Evolutionary conservation across 1,139 yeast species (phyloP).

Genomic region (Candida glucosophila): DNA sequence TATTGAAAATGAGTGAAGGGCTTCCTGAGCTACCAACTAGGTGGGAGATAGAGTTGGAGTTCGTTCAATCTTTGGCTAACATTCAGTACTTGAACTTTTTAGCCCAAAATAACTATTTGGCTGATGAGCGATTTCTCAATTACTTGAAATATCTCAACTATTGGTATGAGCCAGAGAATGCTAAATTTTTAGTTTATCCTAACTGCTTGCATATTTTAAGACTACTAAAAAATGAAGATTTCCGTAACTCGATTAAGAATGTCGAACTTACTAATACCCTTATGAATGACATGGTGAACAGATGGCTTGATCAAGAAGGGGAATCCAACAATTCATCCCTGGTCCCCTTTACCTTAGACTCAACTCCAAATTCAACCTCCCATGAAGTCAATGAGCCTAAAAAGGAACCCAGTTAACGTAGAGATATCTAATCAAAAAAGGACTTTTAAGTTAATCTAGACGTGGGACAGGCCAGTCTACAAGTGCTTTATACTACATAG

Average conservation of each 20-base stretch:
- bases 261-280: conserved; percentile 50
- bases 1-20: neutral
- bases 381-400: too few relatives aligned
- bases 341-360: too few relatives aligned
- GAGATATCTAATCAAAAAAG: too few relatives aligned
- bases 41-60: conserved; percentile 79
- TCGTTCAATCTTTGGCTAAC: conserved; percentile 75
- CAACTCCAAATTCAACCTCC: too few relatives aligned
- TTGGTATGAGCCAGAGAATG: conserved; percentile 64
- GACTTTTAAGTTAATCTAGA: too few relatives aligned
- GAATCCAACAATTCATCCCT: too few relatives aligned
- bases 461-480: too few relatives aligned
- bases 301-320: conserved; percentile 57
- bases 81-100: conserved; percentile 66
- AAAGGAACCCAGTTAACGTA: too few relatives aligned
- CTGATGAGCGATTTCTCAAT: conserved; percentile 50
- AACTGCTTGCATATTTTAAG: conserved; percentile 63
- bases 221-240: conserved; percentile 46
- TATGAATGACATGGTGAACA: conserved; percentile 70
- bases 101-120: conserved; percentile 65
- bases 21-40: conserved; percentile 47
- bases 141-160: conserved; percentile 63
- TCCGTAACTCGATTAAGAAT: conserved; percentile 45
- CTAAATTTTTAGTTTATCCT: conserved; percentile 62
- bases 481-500: too few relatives aligned